A percentile compares a stretch with the other conserved stretches of the same genome.
Evolutionary conservation across 768 basidiomycete genomes (phyloP).

Genomic region (Termitomyces sp.): DNA sequence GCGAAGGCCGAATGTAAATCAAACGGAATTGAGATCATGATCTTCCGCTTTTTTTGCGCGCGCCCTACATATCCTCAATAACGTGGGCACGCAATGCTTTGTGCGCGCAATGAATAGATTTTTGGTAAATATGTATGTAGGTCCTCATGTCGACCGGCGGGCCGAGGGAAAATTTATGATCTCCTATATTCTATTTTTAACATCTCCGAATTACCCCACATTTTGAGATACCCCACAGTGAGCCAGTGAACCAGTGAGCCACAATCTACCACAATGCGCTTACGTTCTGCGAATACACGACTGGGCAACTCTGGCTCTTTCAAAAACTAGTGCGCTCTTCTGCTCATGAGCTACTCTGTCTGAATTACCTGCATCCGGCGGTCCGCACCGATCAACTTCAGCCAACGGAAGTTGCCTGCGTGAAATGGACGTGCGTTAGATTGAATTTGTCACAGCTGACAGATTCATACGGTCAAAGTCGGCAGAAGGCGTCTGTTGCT

Average conservation of each 20-base stretch:
- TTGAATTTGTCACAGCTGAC: too few relatives aligned
- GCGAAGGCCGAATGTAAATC: slow-evolving; percentile 1
- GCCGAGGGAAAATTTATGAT: background rate
- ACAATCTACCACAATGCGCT: background rate
- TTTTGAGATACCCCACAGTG: background rate
- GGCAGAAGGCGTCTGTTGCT: too few relatives aligned
- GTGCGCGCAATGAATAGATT: background rate
- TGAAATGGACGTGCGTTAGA: too few relatives aligned
- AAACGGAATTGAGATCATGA: background rate
- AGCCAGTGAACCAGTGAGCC: background rate
- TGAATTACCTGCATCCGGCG: too few relatives aligned
- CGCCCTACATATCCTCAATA: background rate
- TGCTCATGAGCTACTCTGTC: too few relatives aligned
- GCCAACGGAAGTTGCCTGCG: too few relatives aligned
- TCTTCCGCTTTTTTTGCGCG: background rate
- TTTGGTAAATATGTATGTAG: background rate
- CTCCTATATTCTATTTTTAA: background rate
- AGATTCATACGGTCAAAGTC: too few relatives aligned
- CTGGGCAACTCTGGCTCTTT: too few relatives aligned
- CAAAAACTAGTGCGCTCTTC: too few relatives aligned
- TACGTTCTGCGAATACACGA: background rate
- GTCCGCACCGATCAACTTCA: too few relatives aligned
- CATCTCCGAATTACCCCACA: background rate
- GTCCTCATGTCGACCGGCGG: background rate
- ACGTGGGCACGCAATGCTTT: background rate